Evolutionary conservation across 148 eudicot genomes (phyloP).

Genomic region (Talinum fruticosum): DNA sequence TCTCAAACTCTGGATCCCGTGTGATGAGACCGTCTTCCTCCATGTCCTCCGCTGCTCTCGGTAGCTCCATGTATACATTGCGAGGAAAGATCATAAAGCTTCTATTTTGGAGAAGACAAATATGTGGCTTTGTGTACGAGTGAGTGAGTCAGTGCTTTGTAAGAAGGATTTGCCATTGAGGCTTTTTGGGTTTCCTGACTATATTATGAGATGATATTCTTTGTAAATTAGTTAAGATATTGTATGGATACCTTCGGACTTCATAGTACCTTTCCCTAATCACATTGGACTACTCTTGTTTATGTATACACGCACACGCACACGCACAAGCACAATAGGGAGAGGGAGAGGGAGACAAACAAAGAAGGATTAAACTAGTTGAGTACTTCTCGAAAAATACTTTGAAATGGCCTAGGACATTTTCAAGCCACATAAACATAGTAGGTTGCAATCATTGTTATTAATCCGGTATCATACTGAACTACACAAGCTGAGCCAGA

Average conservation of each 20-base stretch:
- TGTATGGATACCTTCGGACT: slow-evolving; percentile 1
- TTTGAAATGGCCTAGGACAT: neutral
- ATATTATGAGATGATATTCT: slow-evolving; percentile 17
- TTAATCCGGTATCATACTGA: neutral
- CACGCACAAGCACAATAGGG: neutral
- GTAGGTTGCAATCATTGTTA: neutral
- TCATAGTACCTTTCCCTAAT: neutral
- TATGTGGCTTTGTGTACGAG: neutral
- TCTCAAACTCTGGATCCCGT: slow-evolving; percentile 71
- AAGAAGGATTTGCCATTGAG: slow-evolving; percentile 12
- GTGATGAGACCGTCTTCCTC: slow-evolving; percentile 66
- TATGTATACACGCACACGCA: neutral
- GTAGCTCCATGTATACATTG: slow-evolving; percentile 13
- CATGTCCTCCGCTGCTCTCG: slow-evolving; percentile 55
- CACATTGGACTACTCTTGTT: neutral
- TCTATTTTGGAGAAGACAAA: neutral
- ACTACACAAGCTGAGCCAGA: neutral
- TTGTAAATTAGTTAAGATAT: slow-evolving; percentile 15
- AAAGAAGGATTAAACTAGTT: neutral
- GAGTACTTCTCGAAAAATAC: neutral
- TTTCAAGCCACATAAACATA: neutral
- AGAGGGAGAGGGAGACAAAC: neutral
- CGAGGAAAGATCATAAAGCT: neutral
- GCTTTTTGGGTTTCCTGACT: slow-evolving; percentile 15
- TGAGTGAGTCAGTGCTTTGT: neutral